Base-by-base conservation (phyloP, 805 yeast species). In the Wickerhamiella kazuoi region DNA sequence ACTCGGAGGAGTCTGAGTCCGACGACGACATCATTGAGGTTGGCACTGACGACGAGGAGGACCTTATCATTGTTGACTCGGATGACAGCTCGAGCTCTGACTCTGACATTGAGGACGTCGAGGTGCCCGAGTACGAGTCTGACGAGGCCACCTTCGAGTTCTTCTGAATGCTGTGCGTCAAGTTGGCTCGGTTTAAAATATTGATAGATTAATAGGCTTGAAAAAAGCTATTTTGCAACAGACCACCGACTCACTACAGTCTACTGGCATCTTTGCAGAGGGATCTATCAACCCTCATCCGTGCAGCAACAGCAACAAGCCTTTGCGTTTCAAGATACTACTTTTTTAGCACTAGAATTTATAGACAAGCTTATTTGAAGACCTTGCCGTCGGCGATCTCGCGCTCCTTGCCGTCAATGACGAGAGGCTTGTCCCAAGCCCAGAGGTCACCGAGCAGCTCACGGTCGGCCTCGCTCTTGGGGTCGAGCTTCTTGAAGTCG, bases 371-470 rank as follows among this genome's bases (percentile, higher is more conserved):
- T 67, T 77, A 86, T 75, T 87, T 87, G 69, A 84, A 77, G 52
- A 87, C 96, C 74, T 87, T 86, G 69, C 98, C 98, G 64, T 87
- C 98, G 50, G 79, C 94, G 55, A 87, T 79, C 69, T 81, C 94
- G 61, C 69, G 77, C 60, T 68, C 59, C 67, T 73, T 79, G 60
- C 94, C 95, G 60, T 77, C 66, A 59, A 78, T 69, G 42, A 62
- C 62, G 51, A 84, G 74, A 51, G 97, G 97, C 70, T 83, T 74
- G 64, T 87, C 98, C 97, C 97, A 87, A 53, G 96, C 93, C 78
- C 93, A 82, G 77, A 84, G 70, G 74, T 84, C 81, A 65, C 80
- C 70, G 54, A 90, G 63, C 57, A 82, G 81, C 48, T 69, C 80
- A 65, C 71, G 77, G 70, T 72, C 81, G 59, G 73, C 90, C 51